These are phyloP conservation scores for Hemisphaericaspora xylofermentans DNA, from an alignment of 1,139 yeast species.

Conservation along the genomic window DNA sequence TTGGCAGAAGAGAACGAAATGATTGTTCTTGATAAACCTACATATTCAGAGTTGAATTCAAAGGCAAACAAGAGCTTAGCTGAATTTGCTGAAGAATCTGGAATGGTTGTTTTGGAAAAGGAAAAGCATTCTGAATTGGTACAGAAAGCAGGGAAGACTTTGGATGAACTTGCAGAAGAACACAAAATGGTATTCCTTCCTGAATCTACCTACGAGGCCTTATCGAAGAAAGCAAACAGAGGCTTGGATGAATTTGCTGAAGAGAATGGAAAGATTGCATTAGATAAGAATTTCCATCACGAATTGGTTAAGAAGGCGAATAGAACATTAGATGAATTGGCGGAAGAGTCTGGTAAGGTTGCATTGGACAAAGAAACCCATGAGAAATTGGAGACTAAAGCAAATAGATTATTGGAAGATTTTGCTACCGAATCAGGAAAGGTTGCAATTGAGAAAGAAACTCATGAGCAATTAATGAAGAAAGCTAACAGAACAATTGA, in stretches of 20 bases:
- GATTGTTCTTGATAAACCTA: slow-evolving; percentile 11
- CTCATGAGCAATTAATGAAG: slow-evolving; percentile 7
- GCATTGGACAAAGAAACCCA: slow-evolving; percentile 6
- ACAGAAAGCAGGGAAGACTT: slow-evolving; percentile 12
- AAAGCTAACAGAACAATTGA: slow-evolving; percentile 9
- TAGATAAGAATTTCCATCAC: slow-evolving; percentile 16
- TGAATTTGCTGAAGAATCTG: slow-evolving; percentile 17
- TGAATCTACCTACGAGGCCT: slow-evolving; percentile 19
- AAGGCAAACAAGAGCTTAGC: slow-evolving; percentile 8
- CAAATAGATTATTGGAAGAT: slow-evolving; percentile 11
- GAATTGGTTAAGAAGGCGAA: slow-evolving; percentile 14
- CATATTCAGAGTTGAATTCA: slow-evolving; percentile 11
- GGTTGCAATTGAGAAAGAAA: slow-evolving; percentile 15
- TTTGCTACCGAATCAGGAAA: slow-evolving; percentile 15
- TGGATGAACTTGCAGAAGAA: slow-evolving; percentile 19
- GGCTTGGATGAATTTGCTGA: slow-evolving; percentile 15
- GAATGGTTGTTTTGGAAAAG: slow-evolving; percentile 12
- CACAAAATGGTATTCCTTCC: slow-evolving; percentile 19
- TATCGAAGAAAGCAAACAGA: slow-evolving; percentile 10
- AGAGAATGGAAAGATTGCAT: slow-evolving; percentile 15
- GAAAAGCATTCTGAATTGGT: slow-evolving; percentile 15
- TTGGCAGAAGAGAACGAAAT: slow-evolving; percentile 8
- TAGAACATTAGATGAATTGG: slow-evolving; percentile 17
- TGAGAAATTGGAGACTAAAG: slow-evolving; percentile 7
- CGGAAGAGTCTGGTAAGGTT: slow-evolving; percentile 15